Evolutionary conservation across 163 green algal species (phyloP).

Genomic region (Volvox carteri): DNA sequence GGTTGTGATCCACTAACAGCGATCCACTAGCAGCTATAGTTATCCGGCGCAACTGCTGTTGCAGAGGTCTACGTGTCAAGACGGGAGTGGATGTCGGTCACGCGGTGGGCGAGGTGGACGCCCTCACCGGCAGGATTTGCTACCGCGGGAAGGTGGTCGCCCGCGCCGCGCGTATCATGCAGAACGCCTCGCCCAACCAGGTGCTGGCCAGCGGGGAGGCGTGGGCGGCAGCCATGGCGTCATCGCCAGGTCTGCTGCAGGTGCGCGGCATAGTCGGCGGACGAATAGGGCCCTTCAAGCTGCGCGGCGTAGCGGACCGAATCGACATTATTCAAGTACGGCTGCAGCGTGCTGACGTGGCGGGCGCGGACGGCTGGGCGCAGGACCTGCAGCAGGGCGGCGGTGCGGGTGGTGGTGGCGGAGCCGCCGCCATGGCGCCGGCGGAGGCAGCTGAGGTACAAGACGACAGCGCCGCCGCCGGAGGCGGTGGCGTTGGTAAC

Average conservation of each 20-base stretch:
- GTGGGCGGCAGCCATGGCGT: constrained; percentile 25
- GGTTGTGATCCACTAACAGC: too few species aligned
- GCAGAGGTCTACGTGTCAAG: constrained; percentile 59
- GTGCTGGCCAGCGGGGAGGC: constrained; percentile 38
- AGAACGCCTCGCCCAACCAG: constrained; percentile 56
- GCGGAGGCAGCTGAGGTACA: neutral
- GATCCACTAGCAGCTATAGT: too few species aligned
- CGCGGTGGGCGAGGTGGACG: constrained; percentile 59
- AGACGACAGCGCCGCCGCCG: neutral
- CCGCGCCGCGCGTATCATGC: constrained; percentile 40
- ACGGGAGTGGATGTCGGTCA: constrained; percentile 53
- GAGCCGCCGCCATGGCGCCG: neutral
- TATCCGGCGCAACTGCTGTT: too few species aligned
- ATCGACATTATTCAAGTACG: constrained; percentile 54
- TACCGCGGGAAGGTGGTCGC: constrained; percentile 58
- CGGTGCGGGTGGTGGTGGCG: constrained; percentile 1
- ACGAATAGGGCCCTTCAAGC: constrained; percentile 57
- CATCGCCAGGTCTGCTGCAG: constrained; percentile 5
- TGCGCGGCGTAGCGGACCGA: constrained; percentile 50
- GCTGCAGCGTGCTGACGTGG: constrained; percentile 31
- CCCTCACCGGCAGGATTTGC: constrained; percentile 52
- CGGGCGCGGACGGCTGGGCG: constrained; percentile 42
- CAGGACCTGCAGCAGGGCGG: constrained; percentile 35
- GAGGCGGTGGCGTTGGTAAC: neutral
- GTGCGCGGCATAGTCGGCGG: constrained; percentile 39